phyloP scores from a whole-genome alignment of 2,329 filamentous ascomycete genomes.

The Colletotrichum sp. region DNA sequence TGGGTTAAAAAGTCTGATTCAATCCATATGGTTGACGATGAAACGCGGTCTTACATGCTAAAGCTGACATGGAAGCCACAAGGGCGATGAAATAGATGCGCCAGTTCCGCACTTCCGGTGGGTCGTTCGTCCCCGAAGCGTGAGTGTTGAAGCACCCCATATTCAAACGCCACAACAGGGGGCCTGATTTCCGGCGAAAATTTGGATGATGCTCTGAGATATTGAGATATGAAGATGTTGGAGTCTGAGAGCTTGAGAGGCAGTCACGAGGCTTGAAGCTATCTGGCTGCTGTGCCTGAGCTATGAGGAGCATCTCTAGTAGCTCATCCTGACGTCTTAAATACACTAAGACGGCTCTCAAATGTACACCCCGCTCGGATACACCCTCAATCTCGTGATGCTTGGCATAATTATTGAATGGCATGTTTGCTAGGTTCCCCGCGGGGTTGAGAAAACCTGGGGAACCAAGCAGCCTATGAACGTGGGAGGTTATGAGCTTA shows the following conservation, averaged over 20 bases:
- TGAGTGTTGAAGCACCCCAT: constrained; percentile 5
- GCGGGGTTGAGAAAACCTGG: neutral
- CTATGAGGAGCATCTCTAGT: neutral
- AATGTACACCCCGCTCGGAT: neutral
- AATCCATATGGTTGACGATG: neutral
- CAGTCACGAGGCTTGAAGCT: neutral
- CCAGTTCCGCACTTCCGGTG: constrained; percentile 19
- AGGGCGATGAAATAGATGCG: constrained; percentile 25
- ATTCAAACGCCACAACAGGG: neutral
- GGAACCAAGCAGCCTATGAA: neutral
- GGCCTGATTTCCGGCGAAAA: neutral
- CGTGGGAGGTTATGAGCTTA: neutral
- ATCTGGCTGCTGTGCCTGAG: neutral
- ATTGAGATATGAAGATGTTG: fast-evolving
- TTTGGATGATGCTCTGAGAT: neutral
- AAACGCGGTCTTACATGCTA: constrained; percentile 12
- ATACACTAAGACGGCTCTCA: neutral
- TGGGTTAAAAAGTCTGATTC: fast-evolving
- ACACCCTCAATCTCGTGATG: neutral
- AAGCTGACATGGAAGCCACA: constrained; percentile 26
- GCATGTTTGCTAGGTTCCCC: neutral
- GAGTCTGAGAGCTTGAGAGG: neutral
- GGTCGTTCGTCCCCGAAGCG: constrained; percentile 4
- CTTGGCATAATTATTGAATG: neutral
- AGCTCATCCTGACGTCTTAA: neutral